Base-by-base conservation (phyloP, 2,329 filamentous ascomycete species). In the Diplodia intermedia region DNA sequence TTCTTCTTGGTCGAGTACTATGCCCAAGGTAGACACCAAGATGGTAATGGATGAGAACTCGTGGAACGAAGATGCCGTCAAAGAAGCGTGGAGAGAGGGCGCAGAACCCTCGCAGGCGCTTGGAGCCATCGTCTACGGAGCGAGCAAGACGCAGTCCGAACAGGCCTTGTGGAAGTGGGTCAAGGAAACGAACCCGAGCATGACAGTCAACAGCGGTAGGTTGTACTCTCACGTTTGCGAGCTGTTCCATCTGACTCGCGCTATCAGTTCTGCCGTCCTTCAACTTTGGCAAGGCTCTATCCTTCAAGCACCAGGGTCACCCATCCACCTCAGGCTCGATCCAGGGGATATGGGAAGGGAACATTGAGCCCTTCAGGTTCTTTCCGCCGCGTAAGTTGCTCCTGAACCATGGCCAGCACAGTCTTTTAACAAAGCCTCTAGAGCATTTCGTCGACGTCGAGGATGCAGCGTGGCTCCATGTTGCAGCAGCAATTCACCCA, bases 121-220 rank as follows among this genome's bases (percentile, higher is more conserved):
- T 12, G 68, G 67, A 20, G 68, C 72, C 69, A 67, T 70, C 6
- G 75, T 79, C 12, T 83, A 84, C 68, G 73, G 74, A 12, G 81
- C 81, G 4, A 80, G 77, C 60, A 84, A 84, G 69, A 78, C 75
- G 0, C 76, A 81, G 62, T 76, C 72, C 1, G 82, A 84, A 71
- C 74, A 77, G 18, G 76, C 76, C 8, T 70, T 81, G 2, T 84
- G 82, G 82, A 77, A 79, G 36, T 83, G 79, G 69, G 70, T 81
- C 7, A 73, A 78, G 47, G 75, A 79, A 50, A 76, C 79, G 40
- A 77, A 79, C 31, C 79, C 80, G 7, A 61, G 70, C 2, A 83
- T 83, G 71, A 75, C 75, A 8, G 74, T 79, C 29, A 81, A 82
- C 66, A 70, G 79, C n/a, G 69, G 71, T 67, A 68, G 68, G 33